These are phyloP conservation scores for Penicilliopsis zonata DNA, from an alignment of 495 filamentous ascomycete species.

Conservation along the genomic window DNA sequence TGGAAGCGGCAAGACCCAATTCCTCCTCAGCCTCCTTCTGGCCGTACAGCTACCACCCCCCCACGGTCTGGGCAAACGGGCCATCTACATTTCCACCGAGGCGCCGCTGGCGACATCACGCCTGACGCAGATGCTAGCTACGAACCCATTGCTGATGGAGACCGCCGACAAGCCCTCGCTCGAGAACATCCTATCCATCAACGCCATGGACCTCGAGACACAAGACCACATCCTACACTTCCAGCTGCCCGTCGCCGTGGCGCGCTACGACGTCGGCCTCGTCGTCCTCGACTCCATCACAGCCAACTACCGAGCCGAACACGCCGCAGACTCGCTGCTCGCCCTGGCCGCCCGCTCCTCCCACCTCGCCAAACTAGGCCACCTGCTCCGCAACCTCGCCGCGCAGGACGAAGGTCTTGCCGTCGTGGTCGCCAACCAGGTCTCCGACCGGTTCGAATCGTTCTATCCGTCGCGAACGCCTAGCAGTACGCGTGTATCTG, in stretches of 20 bases:
- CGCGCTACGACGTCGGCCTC: slow-evolving; percentile 61
- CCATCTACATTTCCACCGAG: slow-evolving; percentile 95
- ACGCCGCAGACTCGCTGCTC: slow-evolving; percentile 25
- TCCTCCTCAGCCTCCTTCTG: slow-evolving; percentile 77
- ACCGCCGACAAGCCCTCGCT: slow-evolving; percentile 47
- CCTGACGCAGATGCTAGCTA: slow-evolving; percentile 62
- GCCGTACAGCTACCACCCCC: slow-evolving; percentile 68
- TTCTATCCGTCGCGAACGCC: too few relatives aligned
- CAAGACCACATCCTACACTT: slow-evolving; percentile 91
- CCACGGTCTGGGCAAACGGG: slow-evolving; percentile 51
- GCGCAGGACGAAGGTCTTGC: slow-evolving; percentile 59
- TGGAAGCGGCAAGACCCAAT: slow-evolving; percentile 92
- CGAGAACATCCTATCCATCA: slow-evolving; percentile 58
- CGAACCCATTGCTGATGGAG: slow-evolving; percentile 49
- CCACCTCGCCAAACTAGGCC: slow-evolving; percentile 67
- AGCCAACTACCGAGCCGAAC: slow-evolving; percentile 89
- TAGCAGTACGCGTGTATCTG: too few relatives aligned
- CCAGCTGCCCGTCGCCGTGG: slow-evolving; percentile 78
- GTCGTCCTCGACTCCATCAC: slow-evolving; percentile 83
- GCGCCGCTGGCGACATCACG: slow-evolving; percentile 69
- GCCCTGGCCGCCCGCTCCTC: slow-evolving; percentile 38
- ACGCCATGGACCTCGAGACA: slow-evolving; percentile 82
- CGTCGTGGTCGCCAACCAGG: slow-evolving; percentile 89
- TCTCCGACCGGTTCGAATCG: slow-evolving; percentile 70
- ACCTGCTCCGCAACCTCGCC: slow-evolving; percentile 62